These are phyloP conservation scores for Mortierella antarctica DNA, from an alignment of 192 early-diverging fungal species.

Conservation along the genomic window DNA sequence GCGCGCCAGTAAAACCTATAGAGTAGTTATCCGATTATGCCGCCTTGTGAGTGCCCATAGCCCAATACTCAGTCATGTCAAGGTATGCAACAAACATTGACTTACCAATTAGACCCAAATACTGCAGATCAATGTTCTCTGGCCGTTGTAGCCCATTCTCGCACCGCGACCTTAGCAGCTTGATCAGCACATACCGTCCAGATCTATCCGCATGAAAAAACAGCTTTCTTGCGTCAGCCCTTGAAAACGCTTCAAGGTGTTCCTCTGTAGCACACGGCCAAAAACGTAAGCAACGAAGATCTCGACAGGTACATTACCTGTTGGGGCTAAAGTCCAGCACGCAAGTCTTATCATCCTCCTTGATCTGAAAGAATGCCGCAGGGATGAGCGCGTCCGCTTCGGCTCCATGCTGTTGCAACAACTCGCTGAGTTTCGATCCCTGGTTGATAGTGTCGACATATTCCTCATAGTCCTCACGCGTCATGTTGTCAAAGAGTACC, in stretches of 20 bases:
- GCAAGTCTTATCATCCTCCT: constrained; percentile 34
- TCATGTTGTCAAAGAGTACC: constrained; percentile 43
- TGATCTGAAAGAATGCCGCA: constrained; percentile 36
- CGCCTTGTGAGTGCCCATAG: background rate
- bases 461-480: constrained; percentile 27
- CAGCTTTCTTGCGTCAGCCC: background rate
- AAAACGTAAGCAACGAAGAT: background rate
- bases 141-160: constrained; percentile 38
- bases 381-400: constrained; percentile 31
- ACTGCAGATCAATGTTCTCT: constrained; percentile 69
- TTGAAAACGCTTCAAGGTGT: background rate
- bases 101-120: constrained; percentile 62
- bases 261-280: background rate
- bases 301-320: background rate
- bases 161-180: constrained; percentile 54
- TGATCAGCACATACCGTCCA: constrained; percentile 64
- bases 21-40: background rate
- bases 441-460: constrained; percentile 25
- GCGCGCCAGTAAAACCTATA: constrained; percentile 41
- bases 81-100: background rate
- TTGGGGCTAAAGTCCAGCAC: constrained; percentile 33
- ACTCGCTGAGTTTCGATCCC: background rate
- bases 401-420: constrained; percentile 20
- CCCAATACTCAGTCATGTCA: background rate
- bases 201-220: constrained; percentile 39